A percentile compares a stretch with the other conserved stretches of the same genome.
phyloP scores from a whole-genome alignment of 1,139 yeast species.

The Suhomyces ambrosiae region DNA sequence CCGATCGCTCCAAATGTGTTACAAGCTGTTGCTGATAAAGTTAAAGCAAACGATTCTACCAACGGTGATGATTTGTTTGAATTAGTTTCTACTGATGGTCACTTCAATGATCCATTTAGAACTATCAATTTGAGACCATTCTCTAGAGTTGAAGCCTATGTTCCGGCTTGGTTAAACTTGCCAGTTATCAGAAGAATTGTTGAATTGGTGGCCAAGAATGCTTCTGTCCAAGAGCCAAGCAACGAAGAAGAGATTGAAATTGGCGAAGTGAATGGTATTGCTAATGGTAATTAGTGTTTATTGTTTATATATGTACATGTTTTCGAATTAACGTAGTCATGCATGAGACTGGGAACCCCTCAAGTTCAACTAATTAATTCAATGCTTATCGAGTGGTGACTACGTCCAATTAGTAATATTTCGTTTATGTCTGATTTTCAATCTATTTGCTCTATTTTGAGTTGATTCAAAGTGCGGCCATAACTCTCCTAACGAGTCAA shows the following conservation, averaged over 20 bases:
- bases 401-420: too few species aligned
- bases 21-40: constrained; percentile 82
- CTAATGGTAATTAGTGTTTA: constrained; percentile 13
- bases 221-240: constrained; percentile 47
- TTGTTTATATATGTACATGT: constrained; percentile 13
- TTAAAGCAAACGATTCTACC: constrained; percentile 60
- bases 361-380: too few species aligned
- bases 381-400: too few species aligned
- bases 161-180: constrained; percentile 91
- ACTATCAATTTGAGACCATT: constrained; percentile 82
- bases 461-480: too few species aligned
- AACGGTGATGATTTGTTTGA: constrained; percentile 70
- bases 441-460: too few species aligned
- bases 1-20: constrained; percentile 87
- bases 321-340: too few species aligned
- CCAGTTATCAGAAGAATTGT: constrained; percentile 88
- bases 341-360: too few species aligned
- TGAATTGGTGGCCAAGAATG: constrained; percentile 85
- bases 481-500: too few species aligned
- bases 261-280: constrained; percentile 9
- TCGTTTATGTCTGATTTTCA: too few species aligned
- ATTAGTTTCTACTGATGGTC: constrained; percentile 74
- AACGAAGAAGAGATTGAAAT: constrained; percentile 8
- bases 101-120: constrained; percentile 87
- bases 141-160: constrained; percentile 90